Evolutionary conservation across 78 protist genomes (phyloP).

Genomic region (Fonticula alba): DNA sequence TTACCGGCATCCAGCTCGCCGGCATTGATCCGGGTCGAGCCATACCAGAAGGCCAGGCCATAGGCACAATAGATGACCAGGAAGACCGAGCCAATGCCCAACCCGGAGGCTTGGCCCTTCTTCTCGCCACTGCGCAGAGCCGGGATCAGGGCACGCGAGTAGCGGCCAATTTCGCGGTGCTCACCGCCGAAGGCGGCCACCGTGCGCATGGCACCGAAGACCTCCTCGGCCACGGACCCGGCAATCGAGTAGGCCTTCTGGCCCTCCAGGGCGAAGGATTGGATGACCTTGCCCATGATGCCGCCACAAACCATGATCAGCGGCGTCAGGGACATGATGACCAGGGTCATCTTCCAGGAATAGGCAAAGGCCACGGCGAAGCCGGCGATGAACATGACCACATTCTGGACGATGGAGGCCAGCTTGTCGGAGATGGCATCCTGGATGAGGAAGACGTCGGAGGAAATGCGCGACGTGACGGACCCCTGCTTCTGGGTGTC

Average conservation of each 20-base stretch:
- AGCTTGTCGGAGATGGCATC: not conserved
- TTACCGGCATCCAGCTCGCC: not conserved
- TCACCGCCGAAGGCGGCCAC: not conserved
- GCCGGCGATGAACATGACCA: conserved; percentile 1
- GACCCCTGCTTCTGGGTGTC: not conserved
- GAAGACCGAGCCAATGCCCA: not conserved
- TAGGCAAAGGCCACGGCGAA: not conserved
- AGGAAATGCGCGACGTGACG: not conserved
- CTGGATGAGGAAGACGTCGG: not conserved
- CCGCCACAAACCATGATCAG: not conserved
- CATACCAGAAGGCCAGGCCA: conserved; percentile 26
- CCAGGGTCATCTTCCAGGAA: not conserved
- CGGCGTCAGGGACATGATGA: not conserved
- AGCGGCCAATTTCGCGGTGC: not conserved
- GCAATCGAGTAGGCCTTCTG: not conserved
- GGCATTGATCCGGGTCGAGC: not conserved
- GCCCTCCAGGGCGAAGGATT: not conserved
- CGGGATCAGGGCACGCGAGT: not conserved
- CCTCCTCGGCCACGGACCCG: not conserved
- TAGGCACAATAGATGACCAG: not conserved
- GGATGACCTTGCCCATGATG: not conserved
- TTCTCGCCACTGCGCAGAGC: no score
- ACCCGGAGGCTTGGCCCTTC: not conserved
- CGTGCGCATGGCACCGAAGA: not conserved
- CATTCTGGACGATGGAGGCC: not conserved